phyloP scores from a whole-genome alignment of 371 early-diverging fungal genomes.

The Cladochytrium tenue region DNA sequence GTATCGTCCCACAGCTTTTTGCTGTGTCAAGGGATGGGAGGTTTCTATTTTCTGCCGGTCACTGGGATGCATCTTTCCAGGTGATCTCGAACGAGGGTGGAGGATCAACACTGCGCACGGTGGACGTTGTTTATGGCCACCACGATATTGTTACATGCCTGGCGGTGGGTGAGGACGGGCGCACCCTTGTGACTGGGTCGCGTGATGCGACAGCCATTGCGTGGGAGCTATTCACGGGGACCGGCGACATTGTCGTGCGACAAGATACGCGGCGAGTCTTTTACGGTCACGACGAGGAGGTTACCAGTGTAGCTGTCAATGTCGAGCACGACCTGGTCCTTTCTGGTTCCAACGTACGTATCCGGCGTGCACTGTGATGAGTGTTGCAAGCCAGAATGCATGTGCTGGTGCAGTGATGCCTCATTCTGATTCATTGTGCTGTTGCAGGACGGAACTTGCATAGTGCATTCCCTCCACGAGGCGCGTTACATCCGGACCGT shows the following conservation, averaged over 20 bases:
- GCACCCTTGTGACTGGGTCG: constrained; percentile 65
- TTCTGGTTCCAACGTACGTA: constrained; percentile 50
- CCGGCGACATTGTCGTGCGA: constrained; percentile 14
- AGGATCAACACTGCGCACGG: constrained; percentile 13
- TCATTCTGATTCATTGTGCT: too few relatives aligned
- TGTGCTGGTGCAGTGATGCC: too few relatives aligned
- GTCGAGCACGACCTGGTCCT: constrained; percentile 53
- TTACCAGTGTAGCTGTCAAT: constrained; percentile 50
- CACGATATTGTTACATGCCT: constrained; percentile 66
- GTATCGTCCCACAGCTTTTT: constrained; percentile 27
- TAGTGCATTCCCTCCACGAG: constrained; percentile 50
- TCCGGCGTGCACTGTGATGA: neutral
- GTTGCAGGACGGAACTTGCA: constrained; percentile 55
- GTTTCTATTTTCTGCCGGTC: constrained; percentile 43
- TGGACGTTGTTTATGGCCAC: constrained; percentile 56
- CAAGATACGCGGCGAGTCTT: constrained; percentile 29
- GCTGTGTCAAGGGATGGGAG: constrained; percentile 43
- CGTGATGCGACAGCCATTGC: constrained; percentile 62
- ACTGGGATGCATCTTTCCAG: constrained; percentile 52
- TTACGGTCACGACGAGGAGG: constrained; percentile 60
- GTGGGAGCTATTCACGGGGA: constrained; percentile 48
- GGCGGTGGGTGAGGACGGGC: constrained; percentile 51
- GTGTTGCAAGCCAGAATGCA: too few relatives aligned
- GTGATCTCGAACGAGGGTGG: constrained; percentile 24
- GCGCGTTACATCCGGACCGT: constrained; percentile 47